Evolutionary conservation across 192 early-diverging fungal species (phyloP).

Genomic region (Anaeromyces robustus): DNA sequence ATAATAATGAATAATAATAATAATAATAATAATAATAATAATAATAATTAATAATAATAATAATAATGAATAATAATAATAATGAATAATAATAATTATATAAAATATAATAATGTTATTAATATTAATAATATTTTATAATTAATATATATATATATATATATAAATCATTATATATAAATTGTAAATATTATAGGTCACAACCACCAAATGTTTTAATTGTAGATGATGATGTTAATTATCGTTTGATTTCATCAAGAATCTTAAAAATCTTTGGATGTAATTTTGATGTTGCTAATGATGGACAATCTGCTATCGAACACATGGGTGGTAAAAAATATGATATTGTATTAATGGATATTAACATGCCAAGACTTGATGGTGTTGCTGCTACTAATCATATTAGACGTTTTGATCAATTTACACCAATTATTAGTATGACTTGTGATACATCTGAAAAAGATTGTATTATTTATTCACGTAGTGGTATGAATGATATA

Average conservation of each 20-base stretch:
- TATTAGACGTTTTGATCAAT: conserved; percentile 51
- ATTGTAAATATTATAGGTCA: conserved; percentile 19
- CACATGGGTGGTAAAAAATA: conserved; percentile 42
- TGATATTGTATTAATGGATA: conserved; percentile 64
- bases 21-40: too few relatives aligned
- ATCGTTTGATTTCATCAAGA: conserved; percentile 25
- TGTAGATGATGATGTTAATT: conserved; percentile 54
- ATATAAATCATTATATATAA: conserved; percentile 5
- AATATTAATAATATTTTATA: not conserved
- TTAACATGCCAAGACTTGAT: conserved; percentile 55
- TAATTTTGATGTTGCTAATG: conserved; percentile 46
- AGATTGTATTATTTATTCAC: conserved; percentile 49
- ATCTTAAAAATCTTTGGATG: conserved; percentile 51
- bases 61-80: too few relatives aligned
- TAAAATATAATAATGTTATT: not conserved
- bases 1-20: too few relatives aligned
- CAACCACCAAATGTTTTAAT: conserved; percentile 43
- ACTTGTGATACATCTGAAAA: conserved; percentile 47
- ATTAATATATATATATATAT: not conserved
- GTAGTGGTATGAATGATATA: conserved; percentile 60
- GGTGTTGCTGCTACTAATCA: conserved; percentile 52
- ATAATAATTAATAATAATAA: too few relatives aligned
- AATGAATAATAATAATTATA: too few relatives aligned
- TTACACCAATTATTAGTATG: conserved; percentile 63
- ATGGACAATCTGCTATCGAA: conserved; percentile 50